A percentile compares a stretch with the other conserved stretches of the same genome.
Conservation (phyloP, 495 filamentous ascomycete genomes). For the Penicillium nucicola region DNA sequence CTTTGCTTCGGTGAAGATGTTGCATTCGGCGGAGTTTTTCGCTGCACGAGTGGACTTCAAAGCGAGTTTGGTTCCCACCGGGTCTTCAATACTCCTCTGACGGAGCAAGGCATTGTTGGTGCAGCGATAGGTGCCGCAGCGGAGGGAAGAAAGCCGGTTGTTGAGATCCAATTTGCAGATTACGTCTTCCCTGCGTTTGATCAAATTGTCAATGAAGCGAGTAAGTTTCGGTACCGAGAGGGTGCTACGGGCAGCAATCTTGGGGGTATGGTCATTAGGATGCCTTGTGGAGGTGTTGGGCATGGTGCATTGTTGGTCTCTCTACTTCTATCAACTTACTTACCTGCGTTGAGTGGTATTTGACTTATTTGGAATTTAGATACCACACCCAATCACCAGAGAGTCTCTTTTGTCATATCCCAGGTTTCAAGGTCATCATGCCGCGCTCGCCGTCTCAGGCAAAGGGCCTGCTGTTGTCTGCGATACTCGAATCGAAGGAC, state of each 20-base stretch:
- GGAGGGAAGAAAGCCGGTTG: constrained; percentile 91
- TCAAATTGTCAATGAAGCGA: constrained; percentile 95
- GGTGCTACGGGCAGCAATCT: constrained; percentile 64
- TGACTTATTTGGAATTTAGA: constrained; percentile 37
- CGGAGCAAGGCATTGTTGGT: constrained; percentile 91
- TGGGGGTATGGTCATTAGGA: constrained; percentile 83
- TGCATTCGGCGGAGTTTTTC: constrained; percentile 94
- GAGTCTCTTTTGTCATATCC: constrained; percentile 88
- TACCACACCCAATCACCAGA: constrained; percentile 96
- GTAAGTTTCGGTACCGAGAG: constrained; percentile 87
- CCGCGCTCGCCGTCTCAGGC: constrained; percentile 88
- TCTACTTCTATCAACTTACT: constrained; percentile 6
- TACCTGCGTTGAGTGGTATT: too few relatives aligned
- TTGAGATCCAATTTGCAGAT: constrained; percentile 98
- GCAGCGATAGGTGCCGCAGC: constrained; percentile 89
- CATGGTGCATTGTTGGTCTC: constrained; percentile 85
- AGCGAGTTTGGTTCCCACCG: constrained; percentile 84
- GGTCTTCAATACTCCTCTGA: constrained; percentile 95
- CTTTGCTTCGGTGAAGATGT: constrained; percentile 96
- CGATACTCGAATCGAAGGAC: constrained; percentile 79
- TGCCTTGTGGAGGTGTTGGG: constrained; percentile 95
- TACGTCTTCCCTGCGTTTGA: constrained; percentile 97
- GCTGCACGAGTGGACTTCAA: constrained; percentile 87
- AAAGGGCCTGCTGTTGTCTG: constrained; percentile 77
- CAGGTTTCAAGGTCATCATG: constrained; percentile 85